Evolutionary conservation across 2,329 filamentous ascomycete species (phyloP).

Genomic region (Talaromyces pinophilus): DNA sequence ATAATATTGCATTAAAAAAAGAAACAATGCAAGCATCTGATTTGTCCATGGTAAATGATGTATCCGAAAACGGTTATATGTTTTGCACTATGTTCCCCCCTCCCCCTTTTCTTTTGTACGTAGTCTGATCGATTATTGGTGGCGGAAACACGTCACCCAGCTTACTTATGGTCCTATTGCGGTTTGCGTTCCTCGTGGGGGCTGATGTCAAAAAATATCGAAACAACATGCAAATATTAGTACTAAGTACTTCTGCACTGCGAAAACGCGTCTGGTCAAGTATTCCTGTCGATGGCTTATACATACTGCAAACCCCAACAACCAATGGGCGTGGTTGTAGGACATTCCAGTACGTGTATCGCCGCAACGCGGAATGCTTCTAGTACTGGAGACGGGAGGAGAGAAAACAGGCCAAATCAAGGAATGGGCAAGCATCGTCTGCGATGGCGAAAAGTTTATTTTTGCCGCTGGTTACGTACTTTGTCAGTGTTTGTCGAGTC

Average conservation of each 20-base stretch:
- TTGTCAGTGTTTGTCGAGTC: neutral
- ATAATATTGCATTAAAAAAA: slow-evolving; percentile 1
- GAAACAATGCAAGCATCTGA: neutral
- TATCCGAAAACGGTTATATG: slow-evolving; percentile 9
- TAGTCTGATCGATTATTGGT: neutral
- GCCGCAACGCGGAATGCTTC: slow-evolving; percentile 13
- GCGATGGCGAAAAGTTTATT: slow-evolving; percentile 8
- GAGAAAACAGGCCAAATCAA: neutral
- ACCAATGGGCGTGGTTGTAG: neutral
- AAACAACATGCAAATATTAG: neutral
- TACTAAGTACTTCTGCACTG: neutral
- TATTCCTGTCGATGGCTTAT: neutral
- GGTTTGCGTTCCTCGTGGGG: slow-evolving; percentile 1
- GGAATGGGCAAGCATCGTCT: neutral
- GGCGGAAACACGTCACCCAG: neutral
- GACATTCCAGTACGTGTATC: neutral
- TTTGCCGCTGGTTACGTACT: neutral
- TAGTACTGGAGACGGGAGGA: neutral
- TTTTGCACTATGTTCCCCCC: neutral
- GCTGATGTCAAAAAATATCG: neutral
- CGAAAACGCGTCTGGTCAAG: neutral
- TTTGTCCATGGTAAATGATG: neutral
- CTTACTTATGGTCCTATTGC: neutral
- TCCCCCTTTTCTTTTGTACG: neutral
- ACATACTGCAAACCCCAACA: neutral